These are phyloP conservation scores for Aspergillus sclerotialis DNA, from an alignment of 2,329 filamentous ascomycete species.

Conservation along the genomic window DNA sequence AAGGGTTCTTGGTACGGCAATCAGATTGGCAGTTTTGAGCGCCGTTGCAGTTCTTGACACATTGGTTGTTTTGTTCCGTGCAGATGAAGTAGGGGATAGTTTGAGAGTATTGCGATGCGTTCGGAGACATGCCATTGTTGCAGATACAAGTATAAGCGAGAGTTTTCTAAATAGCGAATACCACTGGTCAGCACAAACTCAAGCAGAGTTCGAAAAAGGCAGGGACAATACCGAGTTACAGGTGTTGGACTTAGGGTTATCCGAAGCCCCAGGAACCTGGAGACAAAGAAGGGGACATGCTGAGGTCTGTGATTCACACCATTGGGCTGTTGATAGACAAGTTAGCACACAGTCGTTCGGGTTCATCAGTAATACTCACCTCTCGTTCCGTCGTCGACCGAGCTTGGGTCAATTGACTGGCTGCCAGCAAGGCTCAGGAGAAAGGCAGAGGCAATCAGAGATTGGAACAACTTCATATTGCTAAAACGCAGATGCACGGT, in stretches of 20 bases:
- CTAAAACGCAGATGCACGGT: not conserved
- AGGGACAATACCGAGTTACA: constrained; percentile 35
- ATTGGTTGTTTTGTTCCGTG: constrained; percentile 50
- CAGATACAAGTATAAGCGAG: constrained; percentile 54
- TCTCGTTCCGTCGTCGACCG: constrained; percentile 28
- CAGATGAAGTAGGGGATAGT: constrained; percentile 59
- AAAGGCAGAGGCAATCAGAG: not conserved
- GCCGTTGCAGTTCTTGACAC: constrained; percentile 43
- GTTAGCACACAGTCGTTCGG: constrained; percentile 1
- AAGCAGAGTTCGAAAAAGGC: not conserved
- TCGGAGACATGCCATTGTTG: constrained; percentile 46
- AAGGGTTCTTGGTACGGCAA: constrained; percentile 51
- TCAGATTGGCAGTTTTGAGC: constrained; percentile 43
- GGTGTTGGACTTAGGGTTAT: constrained; percentile 27
- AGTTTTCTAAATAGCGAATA: constrained; percentile 25
- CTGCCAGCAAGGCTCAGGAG: not conserved
- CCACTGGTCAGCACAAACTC: not conserved
- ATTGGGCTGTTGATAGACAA: constrained; percentile 26
- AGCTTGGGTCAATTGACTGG: constrained; percentile 27
- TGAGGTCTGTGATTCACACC: constrained; percentile 37
- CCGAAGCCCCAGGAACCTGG: constrained; percentile 30
- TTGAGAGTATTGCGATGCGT: constrained; percentile 55
- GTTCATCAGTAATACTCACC: constrained; percentile 17
- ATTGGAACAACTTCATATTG: not conserved
- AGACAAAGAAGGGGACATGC: constrained; percentile 41